Conservation (phyloP, 192 early-diverging fungal genomes). For the Funneliformis geosporum region DNA sequence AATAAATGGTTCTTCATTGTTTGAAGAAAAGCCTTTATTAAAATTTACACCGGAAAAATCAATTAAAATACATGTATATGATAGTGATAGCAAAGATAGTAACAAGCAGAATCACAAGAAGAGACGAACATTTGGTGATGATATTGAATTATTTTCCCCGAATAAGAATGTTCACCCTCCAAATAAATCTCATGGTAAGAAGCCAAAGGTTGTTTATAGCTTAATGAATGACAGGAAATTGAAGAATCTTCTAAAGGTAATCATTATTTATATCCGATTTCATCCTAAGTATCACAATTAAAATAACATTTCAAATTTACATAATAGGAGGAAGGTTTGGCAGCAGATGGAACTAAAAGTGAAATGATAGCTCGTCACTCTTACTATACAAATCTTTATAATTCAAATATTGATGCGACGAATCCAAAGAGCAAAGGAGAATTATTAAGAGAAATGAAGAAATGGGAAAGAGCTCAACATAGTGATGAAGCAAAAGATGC, state of each 20-base stretch:
- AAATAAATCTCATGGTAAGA: background rate
- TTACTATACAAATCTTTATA: slow-evolving; percentile 17
- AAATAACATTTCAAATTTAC: background rate
- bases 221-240: slow-evolving; percentile 19
- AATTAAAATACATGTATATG: background rate
- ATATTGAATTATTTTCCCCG: background rate
- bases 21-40: background rate
- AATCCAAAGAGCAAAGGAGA: slow-evolving; percentile 4
- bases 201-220: slow-evolving; percentile 23
- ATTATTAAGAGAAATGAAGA: background rate
- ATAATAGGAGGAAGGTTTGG: slow-evolving; percentile 25
- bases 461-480: slow-evolving; percentile 23
- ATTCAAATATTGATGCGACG: slow-evolving; percentile 28
- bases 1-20: background rate
- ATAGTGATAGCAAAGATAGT: background rate
- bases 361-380: slow-evolving; percentile 17
- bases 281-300: background rate
- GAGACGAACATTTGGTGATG: background rate
- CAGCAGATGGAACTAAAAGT: background rate
- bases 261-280: background rate
- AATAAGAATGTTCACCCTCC: background rate
- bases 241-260: background rate
- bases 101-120: background rate
- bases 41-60: background rate
- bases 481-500: background rate